phyloP scores from a whole-genome alignment of 2,329 filamentous ascomycete species.

The Exophiala alcalophila region DNA sequence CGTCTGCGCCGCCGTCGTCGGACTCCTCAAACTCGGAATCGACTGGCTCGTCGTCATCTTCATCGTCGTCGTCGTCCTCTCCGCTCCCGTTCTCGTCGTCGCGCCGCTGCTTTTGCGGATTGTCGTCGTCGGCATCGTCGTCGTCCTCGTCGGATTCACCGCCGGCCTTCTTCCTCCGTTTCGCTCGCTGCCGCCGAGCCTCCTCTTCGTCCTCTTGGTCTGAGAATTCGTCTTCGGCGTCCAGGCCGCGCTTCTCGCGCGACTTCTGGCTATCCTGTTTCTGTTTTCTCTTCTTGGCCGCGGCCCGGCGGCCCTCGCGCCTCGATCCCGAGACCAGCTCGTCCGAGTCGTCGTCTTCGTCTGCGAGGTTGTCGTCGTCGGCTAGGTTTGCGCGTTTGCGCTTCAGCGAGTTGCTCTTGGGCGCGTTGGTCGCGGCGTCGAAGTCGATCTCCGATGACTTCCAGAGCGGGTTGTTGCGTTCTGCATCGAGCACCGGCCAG shows the following conservation, averaged over 20 bases:
- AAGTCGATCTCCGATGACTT: slow-evolving; percentile 32
- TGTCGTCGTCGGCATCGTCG: slow-evolving; percentile 43
- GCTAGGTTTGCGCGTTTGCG: slow-evolving; percentile 30
- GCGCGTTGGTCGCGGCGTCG: slow-evolving; percentile 10
- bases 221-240: slow-evolving; percentile 36
- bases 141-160: slow-evolving; percentile 34
- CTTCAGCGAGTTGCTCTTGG: slow-evolving; percentile 33
- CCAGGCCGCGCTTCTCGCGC: slow-evolving; percentile 35
- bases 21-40: slow-evolving; percentile 61
- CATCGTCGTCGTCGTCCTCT: slow-evolving; percentile 42
- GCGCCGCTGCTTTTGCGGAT: slow-evolving; percentile 28
- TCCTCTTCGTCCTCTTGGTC: slow-evolving; percentile 41
- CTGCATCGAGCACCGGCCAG: slow-evolving; percentile 53
- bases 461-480: slow-evolving; percentile 38
- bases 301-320: slow-evolving; percentile 7
- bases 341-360: slow-evolving; percentile 38
- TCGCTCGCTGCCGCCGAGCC: slow-evolving; percentile 14
- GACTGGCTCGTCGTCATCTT: slow-evolving; percentile 53
- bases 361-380: slow-evolving; percentile 36
- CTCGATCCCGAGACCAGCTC: slow-evolving; percentile 15
- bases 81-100: slow-evolving; percentile 34
- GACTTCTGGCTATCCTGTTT: slow-evolving; percentile 21
- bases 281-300: slow-evolving; percentile 14
- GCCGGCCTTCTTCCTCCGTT: slow-evolving; percentile 11
- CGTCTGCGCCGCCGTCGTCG: slow-evolving; percentile 57